Evolutionary conservation across 306 rosid species (phyloP).

Genomic region (apple (Malus domestica)): ASM211411v1 NC_041796.1:26622501-26623000

Average conservation of each 20-base stretch:
- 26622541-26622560: constrained; percentile 36
- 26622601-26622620: constrained; percentile 63
- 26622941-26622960: neutral
- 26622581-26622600: constrained; percentile 84
- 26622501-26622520: neutral
- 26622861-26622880: constrained; percentile 59
- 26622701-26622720: constrained; percentile 85
- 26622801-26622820: constrained; percentile 18
- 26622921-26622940: neutral
- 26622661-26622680: constrained; percentile 54
- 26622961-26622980: neutral
- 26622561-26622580: constrained; percentile 67
- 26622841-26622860: constrained; percentile 66
- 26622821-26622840: constrained; percentile 73
- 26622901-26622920: constrained; percentile 49
- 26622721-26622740: constrained; percentile 24
- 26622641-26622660: constrained; percentile 40
- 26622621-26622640: constrained; percentile 65
- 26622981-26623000: constrained; percentile 26
- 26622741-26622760: neutral
- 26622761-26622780: constrained; percentile 6
- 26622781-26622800: constrained; percentile 6
- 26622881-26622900: constrained; percentile 34
- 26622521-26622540: constrained; percentile 1
- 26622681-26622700: constrained; percentile 59